Conservation (phyloP, 2,329 filamentous ascomycete genomes). For the Xylariaceae sp. region DNA sequence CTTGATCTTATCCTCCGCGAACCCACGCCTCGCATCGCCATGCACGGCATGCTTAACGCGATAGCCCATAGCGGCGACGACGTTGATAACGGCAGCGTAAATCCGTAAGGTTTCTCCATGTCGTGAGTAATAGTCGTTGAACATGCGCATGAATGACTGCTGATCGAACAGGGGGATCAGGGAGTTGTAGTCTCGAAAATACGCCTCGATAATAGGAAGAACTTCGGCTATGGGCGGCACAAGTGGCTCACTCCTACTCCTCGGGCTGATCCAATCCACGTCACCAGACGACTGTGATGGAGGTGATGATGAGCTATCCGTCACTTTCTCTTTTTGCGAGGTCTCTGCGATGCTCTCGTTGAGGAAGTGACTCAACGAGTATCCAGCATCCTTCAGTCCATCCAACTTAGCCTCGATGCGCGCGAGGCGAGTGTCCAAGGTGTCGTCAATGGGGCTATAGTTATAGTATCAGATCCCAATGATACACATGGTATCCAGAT, state of each 20-base stretch:
- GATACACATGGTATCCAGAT: neutral
- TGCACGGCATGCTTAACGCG: constrained; percentile 22
- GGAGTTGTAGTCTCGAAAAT: constrained; percentile 35
- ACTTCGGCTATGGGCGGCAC: constrained; percentile 33
- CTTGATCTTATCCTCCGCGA: constrained; percentile 20
- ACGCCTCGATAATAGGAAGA: constrained; percentile 34
- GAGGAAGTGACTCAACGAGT: neutral
- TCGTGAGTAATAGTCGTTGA: constrained; percentile 33
- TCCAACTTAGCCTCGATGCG: constrained; percentile 28
- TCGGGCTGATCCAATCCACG: neutral
- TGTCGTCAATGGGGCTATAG: constrained; percentile 4
- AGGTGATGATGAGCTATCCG: neutral
- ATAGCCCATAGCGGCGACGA: constrained; percentile 36
- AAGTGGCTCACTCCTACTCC: neutral
- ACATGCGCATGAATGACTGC: constrained; percentile 33
- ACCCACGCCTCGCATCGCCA: constrained; percentile 10
- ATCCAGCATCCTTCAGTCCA: constrained; percentile 10
- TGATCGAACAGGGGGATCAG: constrained; percentile 37
- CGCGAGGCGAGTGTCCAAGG: constrained; percentile 23
- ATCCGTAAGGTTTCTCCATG: constrained; percentile 22
- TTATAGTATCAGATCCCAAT: neutral
- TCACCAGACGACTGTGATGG: neutral
- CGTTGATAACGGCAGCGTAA: constrained; percentile 37
- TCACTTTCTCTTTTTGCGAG: neutral
- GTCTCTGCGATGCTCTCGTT: constrained; percentile 1